Percentiles rank a stretch among this genome's conserved stretches.
phyloP scores from a whole-genome alignment of 805 yeast genomes.

The Saccharomycopsis sp. region DNA sequence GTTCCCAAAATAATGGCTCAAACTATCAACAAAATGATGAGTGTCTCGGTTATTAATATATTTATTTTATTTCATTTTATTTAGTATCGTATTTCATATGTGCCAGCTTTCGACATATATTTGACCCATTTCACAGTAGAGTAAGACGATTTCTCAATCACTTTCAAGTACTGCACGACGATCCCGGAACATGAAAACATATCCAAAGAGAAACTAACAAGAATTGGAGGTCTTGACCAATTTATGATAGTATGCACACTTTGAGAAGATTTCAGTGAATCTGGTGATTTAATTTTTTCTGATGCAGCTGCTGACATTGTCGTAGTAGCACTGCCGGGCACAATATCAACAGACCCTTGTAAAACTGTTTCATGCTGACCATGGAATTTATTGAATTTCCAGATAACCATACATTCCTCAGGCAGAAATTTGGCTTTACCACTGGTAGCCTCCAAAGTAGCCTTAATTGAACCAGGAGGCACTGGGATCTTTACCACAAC shows the following conservation, averaged over 20 bases:
- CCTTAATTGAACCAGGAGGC: conserved; percentile 52
- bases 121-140: conserved; percentile 83
- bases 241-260: conserved; percentile 5
- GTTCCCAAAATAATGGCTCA: too few relatives aligned
- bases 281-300: neutral
- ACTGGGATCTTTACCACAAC: conserved; percentile 62
- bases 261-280: neutral
- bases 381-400: conserved; percentile 63
- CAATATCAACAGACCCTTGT: conserved; percentile 42
- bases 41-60: too few relatives aligned
- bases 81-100: conserved; percentile 71
- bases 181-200: conserved; percentile 77
- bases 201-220: conserved; percentile 57
- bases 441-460: conserved; percentile 37
- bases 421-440: conserved; percentile 69
- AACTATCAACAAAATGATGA: too few relatives aligned
- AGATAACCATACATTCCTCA: conserved; percentile 54
- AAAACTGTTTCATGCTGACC: conserved; percentile 63
- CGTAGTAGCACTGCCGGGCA: conserved; percentile 27
- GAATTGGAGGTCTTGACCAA: conserved; percentile 75
- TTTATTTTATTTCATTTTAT: neutral
- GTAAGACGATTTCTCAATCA: conserved; percentile 54
- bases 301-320: conserved; percentile 11
- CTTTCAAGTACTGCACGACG: conserved; percentile 62
- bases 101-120: conserved; percentile 68